Base-by-base conservation (phyloP, 164 flowering plant genomes). In the Akebia trifoliata region DNA sequence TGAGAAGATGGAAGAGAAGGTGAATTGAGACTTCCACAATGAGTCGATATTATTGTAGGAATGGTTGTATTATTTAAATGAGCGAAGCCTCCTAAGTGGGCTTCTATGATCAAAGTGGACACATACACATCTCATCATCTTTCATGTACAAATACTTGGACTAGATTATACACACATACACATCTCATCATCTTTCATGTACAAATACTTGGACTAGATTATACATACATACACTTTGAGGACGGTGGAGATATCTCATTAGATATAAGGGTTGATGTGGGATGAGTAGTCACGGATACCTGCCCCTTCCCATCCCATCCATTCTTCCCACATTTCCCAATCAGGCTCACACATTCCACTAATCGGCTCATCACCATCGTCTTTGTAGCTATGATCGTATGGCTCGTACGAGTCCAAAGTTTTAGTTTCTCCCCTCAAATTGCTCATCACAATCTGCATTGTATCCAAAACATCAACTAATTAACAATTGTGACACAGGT, bases 221-320 rank as follows among this genome's bases (percentile, higher is more conserved):
- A n/a, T n/a, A n/a, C n/a, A n/a, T n/a, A n/a, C n/a, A n/a, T n/a
- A n/a, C n/a, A 24, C 30, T 15, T 30, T 24, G 6, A 29, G 9
- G 30, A 46, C 25, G 6, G 15, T n/a, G 10, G 8, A n/a, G 18
- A 46, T 46, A 6, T 2, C n/a, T 7, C 10, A 6, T 39, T 51
- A 78, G n/a, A 87, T 81, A 67, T 81, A 87, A 10, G 97, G 97
- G 47, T 85, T 87, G 40, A 87, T 70, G 45, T 90, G 95, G 5
- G 95, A 87, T 0, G 91, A 40, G 57, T 87, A 87, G 47, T 86
- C 90, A 0, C 85, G 71, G 30, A 86, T 81, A 4, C 94, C 85
- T 4, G 87, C 97, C n/a, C 97, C 96, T 76, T 91, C 97, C 94
- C 96, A 87, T 38, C 97, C 97, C 92, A 84, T 87, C 94, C 96